Percentiles rank a stretch among this genome's conserved stretches.
Evolutionary conservation across 495 filamentous ascomycete genomes (phyloP).

Genomic region (Penicillium canariense): DNA sequence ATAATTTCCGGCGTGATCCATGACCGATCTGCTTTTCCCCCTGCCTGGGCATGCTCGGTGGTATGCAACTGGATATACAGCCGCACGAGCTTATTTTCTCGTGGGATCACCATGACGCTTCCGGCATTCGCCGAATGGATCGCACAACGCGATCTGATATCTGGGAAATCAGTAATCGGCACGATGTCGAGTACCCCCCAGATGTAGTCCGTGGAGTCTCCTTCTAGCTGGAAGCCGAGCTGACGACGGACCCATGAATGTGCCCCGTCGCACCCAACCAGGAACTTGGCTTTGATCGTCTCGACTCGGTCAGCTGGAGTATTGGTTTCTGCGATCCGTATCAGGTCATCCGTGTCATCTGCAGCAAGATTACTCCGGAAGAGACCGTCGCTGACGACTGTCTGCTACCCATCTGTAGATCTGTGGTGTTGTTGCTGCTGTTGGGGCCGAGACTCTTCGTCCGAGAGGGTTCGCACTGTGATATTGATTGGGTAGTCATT

Average conservation of each 20-base stretch:
- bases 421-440: slow-evolving; percentile 18
- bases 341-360: slow-evolving; percentile 58
- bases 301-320: slow-evolving; percentile 28
- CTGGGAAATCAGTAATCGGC: slow-evolving; percentile 63
- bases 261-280: slow-evolving; percentile 64
- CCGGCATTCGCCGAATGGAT: slow-evolving; percentile 59
- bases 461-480: slow-evolving; percentile 41
- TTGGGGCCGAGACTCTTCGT: slow-evolving; percentile 40
- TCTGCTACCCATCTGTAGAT: not conserved
- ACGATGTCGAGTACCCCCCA: slow-evolving; percentile 64
- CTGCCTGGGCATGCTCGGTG: slow-evolving; percentile 25
- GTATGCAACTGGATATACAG: slow-evolving; percentile 66
- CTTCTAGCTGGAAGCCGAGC: slow-evolving; percentile 52
- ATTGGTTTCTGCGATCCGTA: slow-evolving; percentile 31
- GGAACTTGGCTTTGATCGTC: slow-evolving; percentile 55
- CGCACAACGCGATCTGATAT: slow-evolving; percentile 62
- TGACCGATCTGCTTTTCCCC: slow-evolving; percentile 40
- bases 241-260: slow-evolving; percentile 57
- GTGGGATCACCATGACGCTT: slow-evolving; percentile 64
- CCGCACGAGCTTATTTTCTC: slow-evolving; percentile 64
- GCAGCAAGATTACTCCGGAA: slow-evolving; percentile 54
- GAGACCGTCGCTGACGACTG: slow-evolving; percentile 46
- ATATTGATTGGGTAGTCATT: slow-evolving; percentile 54
- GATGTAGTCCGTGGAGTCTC: slow-evolving; percentile 57
- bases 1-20: slow-evolving; percentile 59